A percentile compares a stretch with the other conserved stretches of the same genome.
phyloP scores from a whole-genome alignment of 257 asterid genomes.

The Solanum dulcamara region DNA sequence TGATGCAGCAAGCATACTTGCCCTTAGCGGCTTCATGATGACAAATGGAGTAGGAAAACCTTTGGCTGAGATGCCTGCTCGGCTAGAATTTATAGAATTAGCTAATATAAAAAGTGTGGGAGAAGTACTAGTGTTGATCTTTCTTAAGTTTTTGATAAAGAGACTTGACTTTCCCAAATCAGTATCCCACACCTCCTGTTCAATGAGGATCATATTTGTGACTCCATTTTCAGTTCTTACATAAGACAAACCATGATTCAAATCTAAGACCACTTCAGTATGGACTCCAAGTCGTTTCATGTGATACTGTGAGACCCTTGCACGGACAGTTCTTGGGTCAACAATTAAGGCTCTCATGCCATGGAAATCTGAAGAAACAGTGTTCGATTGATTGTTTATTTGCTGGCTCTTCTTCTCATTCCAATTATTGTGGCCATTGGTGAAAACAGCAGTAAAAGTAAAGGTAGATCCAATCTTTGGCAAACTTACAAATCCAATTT shows the following conservation, averaged over 20 bases:
- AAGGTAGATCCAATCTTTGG: slow-evolving; percentile 82
- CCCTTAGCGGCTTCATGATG: slow-evolving; percentile 67
- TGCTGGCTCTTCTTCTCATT: slow-evolving; percentile 25
- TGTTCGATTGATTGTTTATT: slow-evolving; percentile 13
- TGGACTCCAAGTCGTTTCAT: slow-evolving; percentile 65
- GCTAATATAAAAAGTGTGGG: slow-evolving; percentile 54
- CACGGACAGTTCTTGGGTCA: slow-evolving; percentile 66
- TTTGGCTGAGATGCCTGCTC: slow-evolving; percentile 8
- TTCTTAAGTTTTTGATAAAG: slow-evolving; percentile 19
- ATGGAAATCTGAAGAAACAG: slow-evolving; percentile 41
- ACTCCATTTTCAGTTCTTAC: slow-evolving; percentile 4
- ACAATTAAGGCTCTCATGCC: slow-evolving; percentile 72
- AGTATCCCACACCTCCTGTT: slow-evolving; percentile 67
- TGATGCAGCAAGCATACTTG: slow-evolving; percentile 75
- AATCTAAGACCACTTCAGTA: slow-evolving; percentile 42
- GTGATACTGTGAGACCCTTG: slow-evolving; percentile 65
- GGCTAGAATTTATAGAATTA: slow-evolving; percentile 30
- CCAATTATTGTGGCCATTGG: slow-evolving; percentile 20
- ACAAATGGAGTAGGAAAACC: slow-evolving; percentile 30
- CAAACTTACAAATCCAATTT: slow-evolving; percentile 68
- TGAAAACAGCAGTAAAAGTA: slow-evolving; percentile 75
- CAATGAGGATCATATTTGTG: slow-evolving; percentile 47
- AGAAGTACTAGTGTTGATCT: slow-evolving; percentile 1
- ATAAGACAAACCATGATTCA: slow-evolving; percentile 15
- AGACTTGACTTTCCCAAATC: slow-evolving; percentile 17